Percentiles rank a stretch among this genome's conserved stretches.
Evolutionary conservation across 2,329 filamentous ascomycete species (phyloP).

Genomic region (Colletotrichum gloeosporioides): DNA sequence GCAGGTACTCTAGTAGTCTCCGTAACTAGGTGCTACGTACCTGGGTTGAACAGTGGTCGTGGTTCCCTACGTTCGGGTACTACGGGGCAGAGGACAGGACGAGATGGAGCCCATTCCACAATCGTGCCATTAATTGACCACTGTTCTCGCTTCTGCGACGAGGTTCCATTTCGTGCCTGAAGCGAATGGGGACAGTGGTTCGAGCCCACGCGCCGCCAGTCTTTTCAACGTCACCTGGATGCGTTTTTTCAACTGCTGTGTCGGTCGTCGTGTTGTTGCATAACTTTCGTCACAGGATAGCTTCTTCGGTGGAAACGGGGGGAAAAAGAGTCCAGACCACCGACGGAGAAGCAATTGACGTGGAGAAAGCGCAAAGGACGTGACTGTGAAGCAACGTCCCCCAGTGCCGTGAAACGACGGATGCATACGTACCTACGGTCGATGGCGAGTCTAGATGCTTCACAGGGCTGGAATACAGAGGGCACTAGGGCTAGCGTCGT

Average conservation of each 20-base stretch:
- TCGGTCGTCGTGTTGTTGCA: not conserved
- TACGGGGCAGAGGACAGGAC: not conserved
- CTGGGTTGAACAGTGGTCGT: not conserved
- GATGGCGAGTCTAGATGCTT: conserved; percentile 19
- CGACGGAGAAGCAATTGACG: not conserved
- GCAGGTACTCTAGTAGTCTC: not conserved
- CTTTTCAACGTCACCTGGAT: not conserved
- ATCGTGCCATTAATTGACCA: not conserved
- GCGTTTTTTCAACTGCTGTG: not conserved
- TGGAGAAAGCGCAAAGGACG: not conserved
- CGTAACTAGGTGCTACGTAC: not conserved
- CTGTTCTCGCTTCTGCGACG: not conserved
- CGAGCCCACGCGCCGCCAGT: not conserved
- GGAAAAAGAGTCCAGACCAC: not conserved
- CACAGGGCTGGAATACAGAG: conserved; percentile 9
- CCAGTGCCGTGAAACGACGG: conserved; percentile 9
- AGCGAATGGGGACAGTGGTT: not conserved
- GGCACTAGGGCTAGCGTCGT: not conserved
- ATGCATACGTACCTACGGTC: not conserved
- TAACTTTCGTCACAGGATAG: not conserved
- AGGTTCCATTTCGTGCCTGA: not conserved
- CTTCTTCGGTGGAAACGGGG: not conserved
- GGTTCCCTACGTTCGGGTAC: not conserved
- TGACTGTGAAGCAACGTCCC: not conserved
- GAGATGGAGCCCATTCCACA: not conserved